phyloP scores from a whole-genome alignment of 176 grass and related monocot species.

The Elaeis guineensis region DNA sequence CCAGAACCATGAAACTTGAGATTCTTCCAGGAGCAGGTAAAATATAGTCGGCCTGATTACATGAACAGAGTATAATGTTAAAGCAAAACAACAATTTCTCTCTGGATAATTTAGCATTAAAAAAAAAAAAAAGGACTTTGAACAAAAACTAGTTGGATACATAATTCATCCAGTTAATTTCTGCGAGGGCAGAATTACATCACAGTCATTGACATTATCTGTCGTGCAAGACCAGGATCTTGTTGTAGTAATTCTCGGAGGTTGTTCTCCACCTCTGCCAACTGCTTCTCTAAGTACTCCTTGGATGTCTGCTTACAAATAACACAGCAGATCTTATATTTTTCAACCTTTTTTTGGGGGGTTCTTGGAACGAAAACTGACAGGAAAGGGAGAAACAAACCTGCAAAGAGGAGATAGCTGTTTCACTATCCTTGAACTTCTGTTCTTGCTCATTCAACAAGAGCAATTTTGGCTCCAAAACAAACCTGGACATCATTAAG shows the following conservation, averaged over 20 bases:
- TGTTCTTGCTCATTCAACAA: constrained; percentile 66
- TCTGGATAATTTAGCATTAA: no score
- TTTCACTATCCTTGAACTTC: constrained; percentile 72
- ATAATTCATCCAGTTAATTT: no score
- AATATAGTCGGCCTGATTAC: no score
- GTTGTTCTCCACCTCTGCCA: constrained; percentile 76
- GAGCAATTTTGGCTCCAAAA: constrained; percentile 86
- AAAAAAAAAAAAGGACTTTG: no score
- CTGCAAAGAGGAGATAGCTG: constrained; percentile 65
- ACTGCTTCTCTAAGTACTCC: constrained; percentile 90
- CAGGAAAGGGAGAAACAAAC: constrained; percentile 17
- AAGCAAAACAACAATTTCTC: no score
- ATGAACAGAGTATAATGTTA: no score
- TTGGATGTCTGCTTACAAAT: constrained; percentile 47
- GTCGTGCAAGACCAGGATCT: constrained; percentile 66
- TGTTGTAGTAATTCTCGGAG: constrained; percentile 77
- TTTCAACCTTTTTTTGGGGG: no score
- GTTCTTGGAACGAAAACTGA: background rate
- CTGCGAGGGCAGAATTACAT: constrained; percentile 23
- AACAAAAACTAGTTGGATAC: no score
- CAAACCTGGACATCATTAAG: constrained; percentile 47
- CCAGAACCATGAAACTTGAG: no score
- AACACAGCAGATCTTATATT: no score
- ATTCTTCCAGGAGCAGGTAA: no score
- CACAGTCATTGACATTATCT: constrained; percentile 85